phyloP scores from a whole-genome alignment of 2,329 filamentous ascomycete genomes.

The Colletotrichum graminicola region DNA sequence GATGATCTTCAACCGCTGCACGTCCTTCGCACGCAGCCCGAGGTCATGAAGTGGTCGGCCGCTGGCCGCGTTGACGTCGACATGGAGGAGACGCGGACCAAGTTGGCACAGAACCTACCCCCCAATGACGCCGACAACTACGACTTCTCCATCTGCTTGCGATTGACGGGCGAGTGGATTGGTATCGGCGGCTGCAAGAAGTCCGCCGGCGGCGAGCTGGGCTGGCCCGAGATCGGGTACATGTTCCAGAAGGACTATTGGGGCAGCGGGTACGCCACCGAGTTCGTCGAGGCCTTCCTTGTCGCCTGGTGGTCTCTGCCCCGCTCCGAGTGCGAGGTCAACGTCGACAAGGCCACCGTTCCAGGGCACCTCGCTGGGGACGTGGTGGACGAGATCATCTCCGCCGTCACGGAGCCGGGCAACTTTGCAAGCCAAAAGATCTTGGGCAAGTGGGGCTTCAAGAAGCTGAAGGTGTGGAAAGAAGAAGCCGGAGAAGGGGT shows the following conservation, averaged over 20 bases:
- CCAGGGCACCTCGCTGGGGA: conserved; percentile 37
- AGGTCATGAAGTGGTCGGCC: conserved; percentile 72
- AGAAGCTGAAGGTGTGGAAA: conserved; percentile 56
- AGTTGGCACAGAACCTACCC: conserved; percentile 58
- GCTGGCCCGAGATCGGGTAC: conserved; percentile 72
- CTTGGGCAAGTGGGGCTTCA: conserved; percentile 68
- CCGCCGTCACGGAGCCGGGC: conserved; percentile 60
- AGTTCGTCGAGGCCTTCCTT: conserved; percentile 64
- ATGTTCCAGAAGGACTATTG: conserved; percentile 65
- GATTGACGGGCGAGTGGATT: conserved; percentile 63
- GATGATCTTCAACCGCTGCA: conserved; percentile 65
- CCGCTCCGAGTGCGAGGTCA: conserved; percentile 57
- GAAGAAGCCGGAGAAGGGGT: conserved; percentile 44
- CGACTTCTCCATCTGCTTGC: conserved; percentile 67
- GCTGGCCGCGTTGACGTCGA: conserved; percentile 58
- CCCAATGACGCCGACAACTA: conserved; percentile 64
- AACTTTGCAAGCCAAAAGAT: conserved; percentile 69
- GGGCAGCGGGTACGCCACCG: conserved; percentile 69
- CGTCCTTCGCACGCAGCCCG: conserved; percentile 66
- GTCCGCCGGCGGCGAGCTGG: conserved; percentile 51
- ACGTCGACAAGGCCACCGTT: conserved; percentile 56
- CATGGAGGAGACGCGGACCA: conserved; percentile 57
- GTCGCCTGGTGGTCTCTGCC: conserved; percentile 63
- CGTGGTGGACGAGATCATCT: conserved; percentile 55
- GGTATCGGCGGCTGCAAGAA: conserved; percentile 63